These are phyloP conservation scores for Monilinia aucupariae DNA, from an alignment of 2,329 filamentous ascomycete genomes.

Conservation along the genomic window DNA sequence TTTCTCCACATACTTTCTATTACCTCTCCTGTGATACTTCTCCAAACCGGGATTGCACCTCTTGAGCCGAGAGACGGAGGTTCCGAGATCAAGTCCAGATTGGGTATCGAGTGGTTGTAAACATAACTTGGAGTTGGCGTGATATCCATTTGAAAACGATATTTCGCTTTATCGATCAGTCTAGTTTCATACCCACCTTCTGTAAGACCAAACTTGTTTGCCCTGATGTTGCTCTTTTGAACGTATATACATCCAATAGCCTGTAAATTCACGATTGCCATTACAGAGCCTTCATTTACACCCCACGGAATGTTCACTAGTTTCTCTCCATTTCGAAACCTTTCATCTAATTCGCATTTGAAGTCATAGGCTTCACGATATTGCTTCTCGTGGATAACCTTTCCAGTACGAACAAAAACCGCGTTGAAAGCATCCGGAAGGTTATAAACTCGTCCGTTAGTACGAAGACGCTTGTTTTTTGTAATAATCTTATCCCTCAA, in stretches of 20 bases:
- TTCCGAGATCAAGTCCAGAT: slow-evolving; percentile 37
- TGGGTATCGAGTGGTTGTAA: slow-evolving; percentile 46
- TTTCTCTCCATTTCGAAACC: slow-evolving; percentile 35
- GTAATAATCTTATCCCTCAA: slow-evolving; percentile 41
- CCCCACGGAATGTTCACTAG: slow-evolving; percentile 29
- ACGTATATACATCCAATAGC: slow-evolving; percentile 52
- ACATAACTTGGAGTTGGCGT: slow-evolving; percentile 54
- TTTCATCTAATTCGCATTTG: slow-evolving; percentile 54
- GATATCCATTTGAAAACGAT: slow-evolving; percentile 58
- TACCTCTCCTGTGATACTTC: slow-evolving; percentile 58
- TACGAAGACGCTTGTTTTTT: slow-evolving; percentile 53
- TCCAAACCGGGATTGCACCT: slow-evolving; percentile 63
- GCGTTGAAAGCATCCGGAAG: slow-evolving; percentile 15
- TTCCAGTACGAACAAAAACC: slow-evolving; percentile 50
- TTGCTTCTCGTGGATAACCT: slow-evolving; percentile 49
- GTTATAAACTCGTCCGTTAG: slow-evolving; percentile 53
- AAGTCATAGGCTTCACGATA: slow-evolving; percentile 53
- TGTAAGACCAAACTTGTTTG: slow-evolving; percentile 64
- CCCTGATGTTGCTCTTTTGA: slow-evolving; percentile 49
- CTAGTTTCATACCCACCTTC: slow-evolving; percentile 67
- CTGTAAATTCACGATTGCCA: slow-evolving; percentile 62
- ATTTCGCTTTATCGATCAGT: slow-evolving; percentile 58
- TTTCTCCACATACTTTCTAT: slow-evolving; percentile 59
- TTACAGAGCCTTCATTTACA: slow-evolving; percentile 58
- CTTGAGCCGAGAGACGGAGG: slow-evolving; percentile 39